Percentiles rank a stretch among this genome's conserved stretches.
Evolutionary conservation across 805 yeast species (phyloP).

Genomic region (Metschnikowia amazonensis): DNA sequence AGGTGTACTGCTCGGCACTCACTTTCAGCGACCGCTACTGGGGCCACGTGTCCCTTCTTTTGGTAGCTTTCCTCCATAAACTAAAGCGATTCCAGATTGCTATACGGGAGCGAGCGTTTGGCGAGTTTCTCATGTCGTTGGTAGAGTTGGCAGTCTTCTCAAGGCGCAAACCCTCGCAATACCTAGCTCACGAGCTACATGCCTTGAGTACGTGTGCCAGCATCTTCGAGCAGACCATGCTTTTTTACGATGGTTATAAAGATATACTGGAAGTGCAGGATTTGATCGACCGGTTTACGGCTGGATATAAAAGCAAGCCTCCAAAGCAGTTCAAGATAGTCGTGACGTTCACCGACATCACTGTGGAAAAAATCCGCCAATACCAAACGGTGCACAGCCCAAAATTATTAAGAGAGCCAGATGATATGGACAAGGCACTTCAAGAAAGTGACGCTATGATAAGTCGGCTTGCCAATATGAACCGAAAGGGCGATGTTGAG

Average conservation of each 20-base stretch:
- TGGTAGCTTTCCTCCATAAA: constrained; percentile 20
- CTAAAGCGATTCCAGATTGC: constrained; percentile 20
- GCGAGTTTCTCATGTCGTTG: constrained; percentile 23
- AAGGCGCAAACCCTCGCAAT: background rate
- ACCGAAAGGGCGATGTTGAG: no score
- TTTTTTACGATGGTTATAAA: constrained; percentile 33
- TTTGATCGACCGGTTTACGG: constrained; percentile 8
- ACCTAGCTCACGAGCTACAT: constrained; percentile 7
- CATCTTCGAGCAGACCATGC: constrained; percentile 20
- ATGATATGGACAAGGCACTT: constrained; percentile 8
- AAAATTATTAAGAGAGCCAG: background rate
- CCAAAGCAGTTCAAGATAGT: constrained; percentile 1
- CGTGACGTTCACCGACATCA: constrained; percentile 4
- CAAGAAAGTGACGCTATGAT: background rate
- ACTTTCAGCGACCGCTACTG: constrained; percentile 23
- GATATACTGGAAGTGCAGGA: constrained; percentile 21
- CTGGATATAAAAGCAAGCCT: background rate
- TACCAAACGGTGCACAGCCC: constrained; percentile 8
- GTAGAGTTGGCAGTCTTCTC: constrained; percentile 8
- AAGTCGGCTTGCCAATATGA: background rate
- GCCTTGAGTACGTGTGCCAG: constrained; percentile 3
- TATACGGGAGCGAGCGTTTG: constrained; percentile 20
- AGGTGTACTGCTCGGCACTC: constrained; percentile 27
- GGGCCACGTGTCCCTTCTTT: constrained; percentile 25
- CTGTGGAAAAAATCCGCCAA: constrained; percentile 8